Evolutionary conservation across 2,329 filamentous ascomycete species (phyloP), one percentile per base, ranked within the genome.

Genomic region (Talaromyces sp.): DNA sequence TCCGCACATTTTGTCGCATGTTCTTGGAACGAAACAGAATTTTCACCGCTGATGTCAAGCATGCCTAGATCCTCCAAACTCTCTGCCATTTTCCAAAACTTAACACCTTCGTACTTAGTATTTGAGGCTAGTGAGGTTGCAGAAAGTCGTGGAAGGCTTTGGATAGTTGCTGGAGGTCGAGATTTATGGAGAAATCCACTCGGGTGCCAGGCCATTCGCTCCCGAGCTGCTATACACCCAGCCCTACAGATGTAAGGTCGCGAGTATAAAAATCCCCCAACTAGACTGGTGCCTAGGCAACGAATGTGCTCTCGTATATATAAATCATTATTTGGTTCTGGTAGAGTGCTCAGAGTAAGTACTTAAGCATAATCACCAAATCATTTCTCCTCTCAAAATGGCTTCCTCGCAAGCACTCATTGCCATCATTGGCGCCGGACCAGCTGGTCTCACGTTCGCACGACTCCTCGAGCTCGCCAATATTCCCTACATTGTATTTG

Each of bases 401-500:
- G 27, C 47, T 43, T 47, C 58, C 11, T 58, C 68, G 31, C 64
- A 68, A 29, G 38, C 17, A 53, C 31, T 47, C 8, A 68, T 71
- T 29, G 69, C 69, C 15, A 71, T 72, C 11, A 67, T 71, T 31
- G 69, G 69, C 17, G 70, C 63, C 5, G 70, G 70, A 0, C 70
- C 70, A n/a, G 63, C 69, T 27, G 70, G 70, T 4, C 65, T 72
- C 7, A 62, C 64, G 34, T 67, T 72, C 22, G 70, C 70, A 13
- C 69, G 69, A 11, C 64, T 70, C 1, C 65, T 71, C 22, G 66
- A 70, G 8, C 61, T 65, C 10, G 65, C 51, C 11, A 63, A 64
- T 17, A 65, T 70, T 38, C 49, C 68, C 54, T 73, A 70, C 51
- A 19, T 72, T 10, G 58, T 72, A 29, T 71, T 68, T 27, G 70